phyloP scores from a whole-genome alignment of 768 basidiomycete genomes.

The Boletellus ananas region DNA sequence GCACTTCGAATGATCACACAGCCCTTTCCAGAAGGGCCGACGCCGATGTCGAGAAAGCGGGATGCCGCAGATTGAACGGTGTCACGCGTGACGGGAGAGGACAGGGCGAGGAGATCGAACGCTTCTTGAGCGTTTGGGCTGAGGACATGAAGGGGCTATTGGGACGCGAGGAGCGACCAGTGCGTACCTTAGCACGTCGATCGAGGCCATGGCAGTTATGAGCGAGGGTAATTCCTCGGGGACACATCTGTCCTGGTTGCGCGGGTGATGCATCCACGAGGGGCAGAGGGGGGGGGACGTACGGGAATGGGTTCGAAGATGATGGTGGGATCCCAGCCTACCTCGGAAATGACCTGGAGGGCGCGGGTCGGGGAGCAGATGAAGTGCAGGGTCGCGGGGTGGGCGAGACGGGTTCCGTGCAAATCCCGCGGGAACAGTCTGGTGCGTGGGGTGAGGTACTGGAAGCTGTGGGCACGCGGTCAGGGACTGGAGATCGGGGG shows the following conservation, averaged over 20 bases:
- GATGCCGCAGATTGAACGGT: conserved; percentile 65
- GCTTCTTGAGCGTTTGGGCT: conserved; percentile 91
- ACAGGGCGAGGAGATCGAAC: conserved; percentile 57
- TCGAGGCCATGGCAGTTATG: conserved; percentile 49
- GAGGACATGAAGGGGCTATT: conserved; percentile 7
- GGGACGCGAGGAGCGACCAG: background rate
- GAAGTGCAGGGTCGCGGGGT: conserved; percentile 65
- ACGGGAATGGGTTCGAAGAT: conserved; percentile 91
- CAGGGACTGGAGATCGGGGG: conserved; percentile 6
- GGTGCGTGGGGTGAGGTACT: conserved; percentile 70
- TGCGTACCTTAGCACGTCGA: conserved; percentile 66
- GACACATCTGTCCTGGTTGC: conserved; percentile 63
- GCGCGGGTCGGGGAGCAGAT: conserved; percentile 81
- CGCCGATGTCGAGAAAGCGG: conserved; percentile 56
- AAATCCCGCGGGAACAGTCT: conserved; percentile 73
- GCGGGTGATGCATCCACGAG: background rate
- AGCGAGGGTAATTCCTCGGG: conserved; percentile 77
- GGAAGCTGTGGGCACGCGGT: conserved; percentile 49
- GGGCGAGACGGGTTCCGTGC: conserved; percentile 45
- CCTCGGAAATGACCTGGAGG: conserved; percentile 59
- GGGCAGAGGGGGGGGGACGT: conserved; percentile 22
- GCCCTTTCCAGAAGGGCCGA: conserved; percentile 48
- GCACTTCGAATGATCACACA: conserved; percentile 76
- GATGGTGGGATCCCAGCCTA: conserved; percentile 62
- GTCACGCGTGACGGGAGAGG: conserved; percentile 37